phyloP scores from a whole-genome alignment of 2,329 filamentous ascomycete genomes.

The Exophiala dermatitidis region DNA sequence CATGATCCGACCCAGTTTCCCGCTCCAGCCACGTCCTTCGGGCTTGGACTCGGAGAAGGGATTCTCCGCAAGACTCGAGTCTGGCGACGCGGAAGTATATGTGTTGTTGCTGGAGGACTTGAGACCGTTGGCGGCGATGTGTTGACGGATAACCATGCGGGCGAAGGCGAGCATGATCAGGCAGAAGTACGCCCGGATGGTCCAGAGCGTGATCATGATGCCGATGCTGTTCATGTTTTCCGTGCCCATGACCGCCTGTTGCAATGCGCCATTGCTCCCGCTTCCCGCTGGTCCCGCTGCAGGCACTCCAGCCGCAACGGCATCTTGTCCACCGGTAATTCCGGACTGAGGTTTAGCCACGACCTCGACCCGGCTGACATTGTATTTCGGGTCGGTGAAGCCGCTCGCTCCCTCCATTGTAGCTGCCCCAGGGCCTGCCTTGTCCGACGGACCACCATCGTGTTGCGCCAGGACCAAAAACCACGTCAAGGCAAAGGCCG shows the following conservation, averaged over 20 bases:
- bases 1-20: slow-evolving; percentile 71
- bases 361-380: slow-evolving; percentile 52
- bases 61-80: slow-evolving; percentile 49
- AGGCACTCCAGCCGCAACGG: slow-evolving; percentile 33
- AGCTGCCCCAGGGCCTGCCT: slow-evolving; percentile 44
- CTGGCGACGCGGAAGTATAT: slow-evolving; percentile 42
- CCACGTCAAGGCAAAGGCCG: slow-evolving; percentile 76
- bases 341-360: slow-evolving; percentile 43
- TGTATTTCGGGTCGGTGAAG: slow-evolving; percentile 57
- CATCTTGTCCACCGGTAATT: slow-evolving; percentile 45
- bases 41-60: slow-evolving; percentile 62
- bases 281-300: slow-evolving; percentile 32
- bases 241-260: slow-evolving; percentile 56
- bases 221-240: slow-evolving; percentile 69
- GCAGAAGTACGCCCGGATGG: slow-evolving; percentile 73
- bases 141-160: slow-evolving; percentile 64
- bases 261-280: slow-evolving; percentile 36
- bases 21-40: slow-evolving; percentile 73
- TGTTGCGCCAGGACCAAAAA: slow-evolving; percentile 65
- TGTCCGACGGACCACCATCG: slow-evolving; percentile 39
- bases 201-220: slow-evolving; percentile 65
- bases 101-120: slow-evolving; percentile 29
- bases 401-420: slow-evolving; percentile 57
- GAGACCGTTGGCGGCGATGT: slow-evolving; percentile 46
- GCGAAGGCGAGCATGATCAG: slow-evolving; percentile 79